These are phyloP conservation scores for Fusarium virguliforme DNA, from an alignment of 2,329 filamentous ascomycete genomes.

Conservation along the genomic window DNA sequence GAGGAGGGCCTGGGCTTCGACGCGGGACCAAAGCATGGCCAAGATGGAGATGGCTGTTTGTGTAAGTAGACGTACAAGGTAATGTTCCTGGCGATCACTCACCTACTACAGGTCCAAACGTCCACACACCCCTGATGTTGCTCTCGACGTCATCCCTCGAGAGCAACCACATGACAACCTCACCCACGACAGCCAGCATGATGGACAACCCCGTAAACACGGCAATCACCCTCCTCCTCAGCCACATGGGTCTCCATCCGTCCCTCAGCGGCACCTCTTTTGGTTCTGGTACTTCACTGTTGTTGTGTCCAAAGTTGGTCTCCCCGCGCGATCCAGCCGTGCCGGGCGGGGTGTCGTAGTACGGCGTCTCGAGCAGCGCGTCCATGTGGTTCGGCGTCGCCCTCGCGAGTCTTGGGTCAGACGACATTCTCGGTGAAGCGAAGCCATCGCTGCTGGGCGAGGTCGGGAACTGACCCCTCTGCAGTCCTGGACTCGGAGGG, in stretches of 20 bases:
- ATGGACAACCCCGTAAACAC: constrained; percentile 44
- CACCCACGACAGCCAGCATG: constrained; percentile 44
- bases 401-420: constrained; percentile 30
- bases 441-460: constrained; percentile 46
- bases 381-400: constrained; percentile 40
- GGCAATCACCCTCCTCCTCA: constrained; percentile 41
- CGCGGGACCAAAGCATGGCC: constrained; percentile 49
- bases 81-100: constrained; percentile 39
- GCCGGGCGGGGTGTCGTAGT: constrained; percentile 46
- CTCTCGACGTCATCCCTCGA: constrained; percentile 40
- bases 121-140: constrained; percentile 48
- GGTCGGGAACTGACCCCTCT: constrained; percentile 39
- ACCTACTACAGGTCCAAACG: constrained; percentile 51
- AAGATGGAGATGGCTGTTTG: constrained; percentile 48
- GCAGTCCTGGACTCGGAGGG: constrained; percentile 31
- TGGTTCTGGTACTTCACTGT: constrained; percentile 29
- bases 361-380: constrained; percentile 45
- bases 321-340: constrained; percentile 35
- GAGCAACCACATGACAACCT: constrained; percentile 48
- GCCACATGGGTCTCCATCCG: constrained; percentile 51
- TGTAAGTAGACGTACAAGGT: constrained; percentile 26
- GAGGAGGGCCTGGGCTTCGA: constrained; percentile 50
- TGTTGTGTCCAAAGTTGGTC: constrained; percentile 24
- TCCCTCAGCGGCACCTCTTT: constrained; percentile 43
- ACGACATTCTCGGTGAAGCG: constrained; percentile 28